These are phyloP conservation scores for Chlorella vulgaris DNA, from an alignment of 139 green algal genomes.

Conservation along the genomic window DNA sequence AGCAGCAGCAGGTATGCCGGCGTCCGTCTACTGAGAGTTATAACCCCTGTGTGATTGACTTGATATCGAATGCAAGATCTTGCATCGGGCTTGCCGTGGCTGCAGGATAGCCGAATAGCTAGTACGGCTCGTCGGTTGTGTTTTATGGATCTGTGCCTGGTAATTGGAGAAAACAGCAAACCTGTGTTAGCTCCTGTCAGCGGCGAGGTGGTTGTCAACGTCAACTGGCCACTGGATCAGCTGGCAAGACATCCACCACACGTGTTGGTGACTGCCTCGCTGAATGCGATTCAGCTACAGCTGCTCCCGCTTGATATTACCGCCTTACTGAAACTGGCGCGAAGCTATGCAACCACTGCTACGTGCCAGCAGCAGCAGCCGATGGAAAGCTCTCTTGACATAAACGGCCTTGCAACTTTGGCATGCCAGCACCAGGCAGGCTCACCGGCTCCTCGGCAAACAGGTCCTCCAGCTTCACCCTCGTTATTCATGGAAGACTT, in stretches of 20 bases:
- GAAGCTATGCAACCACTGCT: not conserved
- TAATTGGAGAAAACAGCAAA: not conserved
- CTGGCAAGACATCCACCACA: not conserved
- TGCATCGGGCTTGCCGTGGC: not conserved
- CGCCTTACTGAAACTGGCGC: slow-evolving; percentile 9
- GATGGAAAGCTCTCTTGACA: not conserved
- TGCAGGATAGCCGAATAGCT: not conserved
- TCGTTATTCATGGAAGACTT: slow-evolving; percentile 62
- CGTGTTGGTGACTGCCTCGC: slow-evolving; percentile 13
- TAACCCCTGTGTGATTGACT: too few relatives aligned
- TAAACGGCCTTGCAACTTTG: too few relatives aligned
- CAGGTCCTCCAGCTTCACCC: not conserved
- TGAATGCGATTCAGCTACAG: slow-evolving; percentile 56
- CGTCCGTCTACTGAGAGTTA: too few relatives aligned
- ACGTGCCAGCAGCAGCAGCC: not conserved
- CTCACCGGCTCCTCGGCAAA: not conserved
- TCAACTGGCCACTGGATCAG: not conserved
- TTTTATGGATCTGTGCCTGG: slow-evolving; percentile 14
- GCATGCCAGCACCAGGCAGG: too few relatives aligned
- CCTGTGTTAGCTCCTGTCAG: not conserved
- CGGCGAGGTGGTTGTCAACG: not conserved
- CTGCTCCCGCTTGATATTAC: slow-evolving; percentile 37
- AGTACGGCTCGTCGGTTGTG: not conserved
- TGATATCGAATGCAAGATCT: not conserved
- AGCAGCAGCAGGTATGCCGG: slow-evolving; percentile 3